Evolutionary conservation across 1,139 yeast genomes (phyloP), one percentile per base, ranked within the genome.

Genomic region (Yarrowia galli): DNA sequence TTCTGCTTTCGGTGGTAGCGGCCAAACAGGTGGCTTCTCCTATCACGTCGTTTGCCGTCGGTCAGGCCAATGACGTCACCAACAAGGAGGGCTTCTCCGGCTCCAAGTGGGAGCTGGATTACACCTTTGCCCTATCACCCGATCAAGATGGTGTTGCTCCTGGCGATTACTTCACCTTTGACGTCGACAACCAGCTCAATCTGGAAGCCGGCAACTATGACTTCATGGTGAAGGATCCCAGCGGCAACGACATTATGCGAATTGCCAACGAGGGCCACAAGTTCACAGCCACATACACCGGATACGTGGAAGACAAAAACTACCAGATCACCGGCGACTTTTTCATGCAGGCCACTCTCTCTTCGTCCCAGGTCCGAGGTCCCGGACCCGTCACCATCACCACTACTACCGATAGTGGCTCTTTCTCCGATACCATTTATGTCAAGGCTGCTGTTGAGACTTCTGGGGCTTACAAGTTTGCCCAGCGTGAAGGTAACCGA

Each of bases 101-200:
- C n/a, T 9, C 16, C 45, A 46, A 25, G 35, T 61, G 65, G 65
- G 25, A 61, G 36, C 22, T 61, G 35, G 48, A 61, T 54, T 45
- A 45, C 54, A 46, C 38, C 22, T 45, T 45, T 35, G 42, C 65
- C 2, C 54, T 61, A 2, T 7, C 4, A 15, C 65, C 65, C 18
- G 65, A 45, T n/a, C 4, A 3, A 3, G 65, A 61, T 13, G 35
- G 23, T 6, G 65, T 61, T 2, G 35, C 12, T 15, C 36, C 65
- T 9, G 65, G 65, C n/a, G 65, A 61, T 36, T n/a, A 12, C 25
- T 61, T 61, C 54, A 61, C 53, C 35, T 61, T 61, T 35, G 65
- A 35, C 13, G 3, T 61, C 4, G 54, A 46, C 23, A 9, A 35
- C 23, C 8, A 35, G n/a, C 23, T 61, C 18, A 23, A 16, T 15